Evolutionary conservation across 1,284 basidiomycete genomes (phyloP).

Genomic region (Irpex lacteus): DNA sequence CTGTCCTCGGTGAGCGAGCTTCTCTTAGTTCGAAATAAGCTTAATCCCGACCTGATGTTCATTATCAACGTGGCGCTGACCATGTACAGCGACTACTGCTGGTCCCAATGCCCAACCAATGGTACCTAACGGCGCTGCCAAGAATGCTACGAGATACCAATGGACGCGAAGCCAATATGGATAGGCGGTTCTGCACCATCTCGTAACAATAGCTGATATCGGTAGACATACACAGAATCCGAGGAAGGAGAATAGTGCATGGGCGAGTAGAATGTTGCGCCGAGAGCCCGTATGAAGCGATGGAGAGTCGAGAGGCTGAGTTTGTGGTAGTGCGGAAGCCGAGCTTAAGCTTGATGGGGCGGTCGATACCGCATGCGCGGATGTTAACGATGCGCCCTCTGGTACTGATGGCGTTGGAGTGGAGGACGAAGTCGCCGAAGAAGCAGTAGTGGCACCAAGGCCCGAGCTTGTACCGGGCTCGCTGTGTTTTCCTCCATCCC

Average conservation of each 20-base stretch:
- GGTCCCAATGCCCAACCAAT: conserved; percentile 51
- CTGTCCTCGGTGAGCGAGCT: conserved; percentile 1
- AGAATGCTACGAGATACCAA: conserved; percentile 42
- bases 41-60: conserved; percentile 43
- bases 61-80: conserved; percentile 42
- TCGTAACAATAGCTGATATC: conserved; percentile 52
- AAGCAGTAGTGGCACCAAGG: conserved; percentile 5
- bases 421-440: conserved; percentile 2
- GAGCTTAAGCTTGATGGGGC: conserved; percentile 7
- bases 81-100: conserved; percentile 43
- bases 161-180: conserved; percentile 60
- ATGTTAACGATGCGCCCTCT: neutral
- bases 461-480: conserved; percentile 1
- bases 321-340: conserved; percentile 6
- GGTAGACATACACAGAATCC: conserved; percentile 65
- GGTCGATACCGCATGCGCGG: conserved; percentile 4
- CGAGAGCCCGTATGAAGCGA: neutral
- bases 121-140: conserved; percentile 49
- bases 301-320: conserved; percentile 10
- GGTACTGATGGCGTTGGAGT: neutral
- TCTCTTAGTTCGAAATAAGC: neutral
- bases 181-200: conserved; percentile 57
- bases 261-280: conserved; percentile 47
- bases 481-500: conserved; percentile 18
- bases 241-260: conserved; percentile 49